Evolutionary conservation across 306 rosid species (phyloP).

Genomic region (Cucumis melo): DNA sequence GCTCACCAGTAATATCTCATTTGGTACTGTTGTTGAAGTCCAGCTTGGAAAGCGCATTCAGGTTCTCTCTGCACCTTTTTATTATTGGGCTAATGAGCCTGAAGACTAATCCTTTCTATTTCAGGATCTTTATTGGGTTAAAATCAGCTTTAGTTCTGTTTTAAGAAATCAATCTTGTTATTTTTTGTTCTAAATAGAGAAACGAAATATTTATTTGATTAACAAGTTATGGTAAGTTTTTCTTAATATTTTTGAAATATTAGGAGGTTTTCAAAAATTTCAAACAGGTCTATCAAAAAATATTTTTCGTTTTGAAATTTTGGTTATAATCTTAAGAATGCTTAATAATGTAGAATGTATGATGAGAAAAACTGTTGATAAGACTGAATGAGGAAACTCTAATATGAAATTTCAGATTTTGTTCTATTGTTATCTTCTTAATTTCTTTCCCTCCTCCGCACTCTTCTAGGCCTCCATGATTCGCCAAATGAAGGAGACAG

Average conservation of each 20-base stretch:
- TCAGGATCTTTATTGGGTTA: background rate
- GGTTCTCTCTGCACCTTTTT: slow-evolving; percentile 22
- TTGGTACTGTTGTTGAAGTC: slow-evolving; percentile 80
- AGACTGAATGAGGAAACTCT: background rate
- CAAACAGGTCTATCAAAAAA: background rate
- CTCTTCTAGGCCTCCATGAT: slow-evolving; percentile 52
- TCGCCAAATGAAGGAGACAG: slow-evolving; percentile 86
- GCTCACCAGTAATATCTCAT: slow-evolving; percentile 61
- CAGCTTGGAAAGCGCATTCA: slow-evolving; percentile 93
- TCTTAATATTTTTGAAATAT: background rate
- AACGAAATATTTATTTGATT: no score
- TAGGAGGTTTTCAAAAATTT: background rate
- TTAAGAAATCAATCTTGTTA: background rate
- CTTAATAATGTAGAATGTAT: background rate
- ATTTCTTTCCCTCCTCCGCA: background rate
- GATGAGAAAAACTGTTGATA: background rate
- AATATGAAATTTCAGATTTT: background rate
- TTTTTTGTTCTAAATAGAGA: no score
- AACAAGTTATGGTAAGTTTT: no score
- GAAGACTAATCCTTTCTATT: background rate
- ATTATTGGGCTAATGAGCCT: background rate
- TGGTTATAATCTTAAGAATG: background rate
- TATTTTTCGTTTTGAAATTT: background rate
- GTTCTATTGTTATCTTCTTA: background rate
- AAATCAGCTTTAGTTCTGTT: background rate